Conservation (phyloP, 1,139 yeast species). For the Hemisphaericaspora subhashii region DNA sequence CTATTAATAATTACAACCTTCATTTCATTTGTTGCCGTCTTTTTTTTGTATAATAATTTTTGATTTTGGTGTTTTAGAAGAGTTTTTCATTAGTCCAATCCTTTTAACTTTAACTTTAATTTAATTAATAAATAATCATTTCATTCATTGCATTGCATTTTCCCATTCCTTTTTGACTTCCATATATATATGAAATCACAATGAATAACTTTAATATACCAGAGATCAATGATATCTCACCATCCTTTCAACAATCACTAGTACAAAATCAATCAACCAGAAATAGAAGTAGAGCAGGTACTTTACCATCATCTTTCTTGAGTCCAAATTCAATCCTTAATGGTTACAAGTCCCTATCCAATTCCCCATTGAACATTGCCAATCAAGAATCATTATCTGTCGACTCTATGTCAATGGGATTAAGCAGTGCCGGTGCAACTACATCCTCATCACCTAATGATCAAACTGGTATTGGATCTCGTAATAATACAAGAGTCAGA, state of each 20-base stretch:
- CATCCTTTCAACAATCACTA: conserved; percentile 7
- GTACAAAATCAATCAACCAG: conserved; percentile 10
- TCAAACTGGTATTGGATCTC: conserved; percentile 5
- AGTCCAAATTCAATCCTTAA: conserved; percentile 7
- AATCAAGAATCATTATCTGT: conserved; percentile 18
- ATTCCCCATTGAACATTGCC: conserved; percentile 13
- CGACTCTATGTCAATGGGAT: conserved; percentile 26
- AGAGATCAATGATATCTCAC: not conserved
- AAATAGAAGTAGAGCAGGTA: conserved; percentile 56
- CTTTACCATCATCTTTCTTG: conserved; percentile 49
- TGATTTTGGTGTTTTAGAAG: no score
- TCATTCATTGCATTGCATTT: no score
- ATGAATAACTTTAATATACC: conserved; percentile 2
- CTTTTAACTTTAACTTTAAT: no score
- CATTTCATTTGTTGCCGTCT: no score
- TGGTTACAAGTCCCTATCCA: conserved; percentile 8
- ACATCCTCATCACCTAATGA: conserved; percentile 20
- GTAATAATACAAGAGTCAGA: conserved; percentile 30
- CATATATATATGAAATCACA: no score
- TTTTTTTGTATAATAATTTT: no score
- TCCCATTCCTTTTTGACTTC: no score
- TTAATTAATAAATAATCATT: no score
- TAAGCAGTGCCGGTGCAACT: conserved; percentile 16
- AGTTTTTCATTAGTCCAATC: no score
- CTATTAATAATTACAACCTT: no score